Evolutionary conservation across 768 basidiomycete species (phyloP), one percentile per base, ranked within the genome.

Genomic region (Kwoniella shandongensis): DNA sequence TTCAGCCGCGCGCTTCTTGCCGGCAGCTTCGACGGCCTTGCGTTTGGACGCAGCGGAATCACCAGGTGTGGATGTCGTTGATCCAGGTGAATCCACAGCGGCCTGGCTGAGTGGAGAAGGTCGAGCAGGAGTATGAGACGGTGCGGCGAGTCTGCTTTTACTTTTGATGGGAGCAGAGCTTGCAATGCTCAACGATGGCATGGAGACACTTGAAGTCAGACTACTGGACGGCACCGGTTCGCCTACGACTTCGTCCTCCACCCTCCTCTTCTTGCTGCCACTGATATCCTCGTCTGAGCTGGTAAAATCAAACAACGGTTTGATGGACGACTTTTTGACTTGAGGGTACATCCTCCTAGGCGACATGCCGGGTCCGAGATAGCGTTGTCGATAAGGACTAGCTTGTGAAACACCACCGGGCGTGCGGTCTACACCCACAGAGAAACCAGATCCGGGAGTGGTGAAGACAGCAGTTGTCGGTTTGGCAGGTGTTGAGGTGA

Each of bases 1-100:
- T 36, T 65, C 66, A 12, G 67, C 65, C 3, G 70, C 70, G 18
- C 67, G 57, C 23, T 58, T 49, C 44, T 67, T 69, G 4, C 67
- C 70, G 0, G 57, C 44, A 17, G 60, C 42, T 18, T 62, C 54
- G 1, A 56, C 48, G 1, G 38, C 22, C 41, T 59, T 55, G 8
- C 32, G 36, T n/a, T 44, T 58, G 17, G 56, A 23, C 44, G 50
- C 49, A 7, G 10, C 39, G 18, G 29, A 7, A 2, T 18, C 30
- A 25, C 35, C 27, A 15, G 52, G 11, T 13, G 44, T 40, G 25
- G 46, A 27, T 13, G 36, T 20, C 6, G 40, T 18, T 29, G 46
- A 49, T 3, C 36, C 41, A 8, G 56, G 56, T 0, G 40, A 23
- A 2, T 42, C 27, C 3, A 36, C 3, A 15, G 42, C n/a, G n/a